These are phyloP conservation scores for Ascoidea tarda DNA, from an alignment of 805 yeast genomes.

Conservation along the genomic window DNA sequence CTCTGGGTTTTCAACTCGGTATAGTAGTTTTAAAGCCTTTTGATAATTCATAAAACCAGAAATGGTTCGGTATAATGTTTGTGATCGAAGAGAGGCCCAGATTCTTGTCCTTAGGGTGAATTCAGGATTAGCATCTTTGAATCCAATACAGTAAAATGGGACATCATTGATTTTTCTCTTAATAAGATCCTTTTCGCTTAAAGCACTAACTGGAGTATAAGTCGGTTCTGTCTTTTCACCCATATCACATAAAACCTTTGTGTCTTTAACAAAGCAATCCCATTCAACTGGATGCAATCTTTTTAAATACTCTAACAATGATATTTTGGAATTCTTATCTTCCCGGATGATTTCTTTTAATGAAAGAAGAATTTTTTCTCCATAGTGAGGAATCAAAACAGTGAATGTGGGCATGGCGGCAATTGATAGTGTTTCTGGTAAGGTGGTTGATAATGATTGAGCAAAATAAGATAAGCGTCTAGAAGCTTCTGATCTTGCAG, in stretches of 20 bases:
- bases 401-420: slow-evolving; percentile 69
- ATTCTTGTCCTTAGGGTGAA: slow-evolving; percentile 92
- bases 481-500: slow-evolving; percentile 60
- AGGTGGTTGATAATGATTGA: slow-evolving; percentile 75
- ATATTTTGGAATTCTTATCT: slow-evolving; percentile 44
- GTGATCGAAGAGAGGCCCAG: slow-evolving; percentile 97
- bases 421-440: slow-evolving; percentile 57
- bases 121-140: slow-evolving; percentile 95
- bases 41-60: slow-evolving; percentile 98
- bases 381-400: slow-evolving; percentile 76
- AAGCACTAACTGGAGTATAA: not conserved
- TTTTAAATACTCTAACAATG: slow-evolving; percentile 57
- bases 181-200: not conserved
- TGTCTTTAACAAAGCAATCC: slow-evolving; percentile 55
- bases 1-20: slow-evolving; percentile 91
- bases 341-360: slow-evolving; percentile 68
- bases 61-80: slow-evolving; percentile 91
- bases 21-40: slow-evolving; percentile 84
- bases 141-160: slow-evolving; percentile 93
- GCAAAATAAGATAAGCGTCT: slow-evolving; percentile 82
- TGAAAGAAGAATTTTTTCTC: slow-evolving; percentile 69
- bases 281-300: slow-evolving; percentile 56
- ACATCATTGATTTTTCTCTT: slow-evolving; percentile 35
- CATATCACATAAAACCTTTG: slow-evolving; percentile 41
- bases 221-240: slow-evolving; percentile 15